Conservation (phyloP, 257 asterid species). For the Solanum corneliomulleri region DNA sequence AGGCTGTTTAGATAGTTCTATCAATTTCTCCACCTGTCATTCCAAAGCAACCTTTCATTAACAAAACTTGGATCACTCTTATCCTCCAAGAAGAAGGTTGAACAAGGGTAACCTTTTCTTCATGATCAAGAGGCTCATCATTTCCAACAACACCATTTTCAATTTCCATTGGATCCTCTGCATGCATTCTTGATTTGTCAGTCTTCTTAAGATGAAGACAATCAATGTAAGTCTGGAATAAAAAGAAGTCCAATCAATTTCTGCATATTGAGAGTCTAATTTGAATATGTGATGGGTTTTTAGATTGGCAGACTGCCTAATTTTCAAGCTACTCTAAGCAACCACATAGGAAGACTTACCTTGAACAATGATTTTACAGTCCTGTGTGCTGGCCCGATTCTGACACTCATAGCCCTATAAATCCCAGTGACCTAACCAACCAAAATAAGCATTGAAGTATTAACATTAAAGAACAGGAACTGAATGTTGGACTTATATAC, state of each 20-base stretch:
- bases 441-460: constrained; percentile 11
- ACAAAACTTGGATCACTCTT: neutral
- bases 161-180: constrained; percentile 68
- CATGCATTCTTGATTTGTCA: constrained; percentile 77
- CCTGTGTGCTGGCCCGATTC: constrained; percentile 94
- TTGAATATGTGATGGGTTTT: neutral
- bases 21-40: constrained; percentile 59
- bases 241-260: constrained; percentile 6
- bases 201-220: constrained; percentile 87
- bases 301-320: neutral
- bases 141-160: constrained; percentile 28
- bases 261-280: neutral
- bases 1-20: constrained; percentile 73
- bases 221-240: constrained; percentile 80
- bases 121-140: constrained; percentile 25
- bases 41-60: neutral
- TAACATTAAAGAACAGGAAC: neutral
- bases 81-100: neutral
- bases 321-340: neutral
- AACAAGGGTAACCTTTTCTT: constrained; percentile 35
- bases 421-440: constrained; percentile 82
- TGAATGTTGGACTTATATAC: neutral
- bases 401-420: constrained; percentile 90
- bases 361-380: constrained; percentile 87
- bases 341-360: constrained; percentile 25